Evolutionary conservation across 495 filamentous ascomycete genomes (phyloP), one percentile per base, ranked within the genome.

Genomic region (Aspergillus bertholletiae): DNA sequence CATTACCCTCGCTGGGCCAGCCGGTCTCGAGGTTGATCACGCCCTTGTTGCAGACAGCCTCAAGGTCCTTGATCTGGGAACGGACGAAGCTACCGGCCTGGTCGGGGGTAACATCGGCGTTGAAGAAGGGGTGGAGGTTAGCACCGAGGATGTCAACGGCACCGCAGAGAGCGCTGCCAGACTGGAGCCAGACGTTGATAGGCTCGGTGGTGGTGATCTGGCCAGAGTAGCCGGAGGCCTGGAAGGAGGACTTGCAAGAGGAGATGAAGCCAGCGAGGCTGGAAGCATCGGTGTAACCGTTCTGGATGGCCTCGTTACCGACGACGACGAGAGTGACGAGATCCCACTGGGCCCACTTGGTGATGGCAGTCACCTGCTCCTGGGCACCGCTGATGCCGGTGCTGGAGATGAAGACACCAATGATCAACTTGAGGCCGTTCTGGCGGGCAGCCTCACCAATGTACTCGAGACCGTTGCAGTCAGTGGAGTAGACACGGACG

Each of bases 101-200:
- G 2, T 61, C 59, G 46, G 92, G 80, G 50, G 65, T 58, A 40
- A 84, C 80, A 40, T 74, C 66, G 46, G 83, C 57, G 81, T 95
- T 92, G 87, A 96, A 97, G 86, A 88, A 97, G 68, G 92, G 85
- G 72, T 97, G 93, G 66, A 93, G 83, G 80, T 96, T 96, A 69
- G 79, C 79, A 70, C 88, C 88, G 30, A 88, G 75, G 53, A 92
- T 74, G 70, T 97, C 93, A 51, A 96, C 78, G 57, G 72, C 80
- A 39, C 57, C 55, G 80, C 93, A 96, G 48, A 97, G 79, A 39
- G 66, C 68, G 50, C 63, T 58, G 46, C 76, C 71, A 62, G 86
- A 70, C 51, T 77, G 67, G 65, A 84, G 67, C 71, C 86, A 81
- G 67, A 87, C 78, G 68, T 87, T 78, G 63, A 96, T 77, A 45